Percentiles rank a stretch among this genome's conserved stretches.
phyloP scores from a whole-genome alignment of 2,329 filamentous ascomycete genomes.

The Aspergillus flavus region DNA sequence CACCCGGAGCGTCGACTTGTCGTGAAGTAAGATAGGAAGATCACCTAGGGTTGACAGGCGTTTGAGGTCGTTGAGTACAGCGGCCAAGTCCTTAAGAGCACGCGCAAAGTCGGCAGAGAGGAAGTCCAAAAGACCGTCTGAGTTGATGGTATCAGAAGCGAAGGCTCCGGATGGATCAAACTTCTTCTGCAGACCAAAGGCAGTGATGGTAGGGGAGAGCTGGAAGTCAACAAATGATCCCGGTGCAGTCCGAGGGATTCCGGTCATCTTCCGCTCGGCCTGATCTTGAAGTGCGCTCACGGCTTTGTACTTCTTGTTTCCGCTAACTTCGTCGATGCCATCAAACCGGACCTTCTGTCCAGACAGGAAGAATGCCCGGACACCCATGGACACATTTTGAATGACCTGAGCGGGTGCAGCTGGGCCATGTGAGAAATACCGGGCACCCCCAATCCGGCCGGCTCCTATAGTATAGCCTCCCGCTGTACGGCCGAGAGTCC shows the following conservation, averaged over 20 bases:
- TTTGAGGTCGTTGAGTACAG: slow-evolving; percentile 78
- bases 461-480: slow-evolving; percentile 83
- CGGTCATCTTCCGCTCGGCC: slow-evolving; percentile 67
- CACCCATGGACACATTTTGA: slow-evolving; percentile 90
- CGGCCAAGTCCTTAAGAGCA: slow-evolving; percentile 79
- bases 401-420: slow-evolving; percentile 86
- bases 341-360: slow-evolving; percentile 88
- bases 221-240: slow-evolving; percentile 89
- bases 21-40: slow-evolving; percentile 75
- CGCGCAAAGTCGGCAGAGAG: slow-evolving; percentile 87
- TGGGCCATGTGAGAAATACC: slow-evolving; percentile 89
- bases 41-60: slow-evolving; percentile 77
- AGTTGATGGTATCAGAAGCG: slow-evolving; percentile 68
- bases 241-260: slow-evolving; percentile 55
- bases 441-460: slow-evolving; percentile 68
- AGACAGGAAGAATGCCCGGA: slow-evolving; percentile 89
- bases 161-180: slow-evolving; percentile 29
- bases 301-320: slow-evolving; percentile 76
- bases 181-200: slow-evolving; percentile 59
- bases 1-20: slow-evolving; percentile 69
- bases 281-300: slow-evolving; percentile 77
- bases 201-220: slow-evolving; percentile 85
- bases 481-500: slow-evolving; percentile 78
- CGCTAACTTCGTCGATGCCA: slow-evolving; percentile 67
- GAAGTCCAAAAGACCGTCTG: slow-evolving; percentile 79